Conservation (phyloP, 2,329 filamentous ascomycete species). For the Xylariaceae sp. region DNA sequence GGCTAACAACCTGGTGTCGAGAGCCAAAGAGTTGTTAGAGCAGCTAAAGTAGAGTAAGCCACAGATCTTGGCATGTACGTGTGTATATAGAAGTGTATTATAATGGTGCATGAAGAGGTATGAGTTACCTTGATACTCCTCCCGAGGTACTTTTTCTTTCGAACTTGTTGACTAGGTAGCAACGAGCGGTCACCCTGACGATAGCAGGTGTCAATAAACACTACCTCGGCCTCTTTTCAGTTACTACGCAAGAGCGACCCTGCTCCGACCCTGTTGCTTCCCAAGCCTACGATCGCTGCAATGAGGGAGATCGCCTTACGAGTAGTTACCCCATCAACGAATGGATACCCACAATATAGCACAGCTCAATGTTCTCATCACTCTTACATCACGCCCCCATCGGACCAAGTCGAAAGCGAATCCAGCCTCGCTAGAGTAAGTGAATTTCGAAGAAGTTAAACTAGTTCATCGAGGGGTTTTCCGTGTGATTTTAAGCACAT, state of each 20-base stretch:
- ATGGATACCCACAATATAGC: not conserved
- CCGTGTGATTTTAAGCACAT: not conserved
- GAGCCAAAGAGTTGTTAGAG: slow-evolving; percentile 45
- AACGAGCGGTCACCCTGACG: not conserved
- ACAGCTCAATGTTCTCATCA: not conserved
- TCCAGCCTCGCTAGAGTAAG: not conserved
- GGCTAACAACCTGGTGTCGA: slow-evolving; percentile 42
- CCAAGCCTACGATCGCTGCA: not conserved
- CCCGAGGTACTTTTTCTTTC: not conserved
- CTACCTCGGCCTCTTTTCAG: not conserved
- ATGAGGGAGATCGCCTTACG: not conserved
- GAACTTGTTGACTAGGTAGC: not conserved
- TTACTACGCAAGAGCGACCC: not conserved
- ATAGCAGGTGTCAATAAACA: not conserved
- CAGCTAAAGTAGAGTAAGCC: slow-evolving; percentile 39
- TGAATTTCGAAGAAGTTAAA: not conserved
- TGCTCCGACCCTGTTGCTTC: not conserved
- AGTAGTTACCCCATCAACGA: not conserved
- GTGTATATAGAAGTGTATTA: slow-evolving; percentile 16
- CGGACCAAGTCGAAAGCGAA: not conserved
- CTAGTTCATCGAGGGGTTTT: not conserved
- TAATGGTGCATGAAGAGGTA: slow-evolving; percentile 2
- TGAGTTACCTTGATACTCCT: not conserved
- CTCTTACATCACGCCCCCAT: not conserved
- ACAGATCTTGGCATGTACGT: slow-evolving; percentile 7